Conservation (phyloP, 805 yeast genomes). For the Candida qinlingensis region DNA sequence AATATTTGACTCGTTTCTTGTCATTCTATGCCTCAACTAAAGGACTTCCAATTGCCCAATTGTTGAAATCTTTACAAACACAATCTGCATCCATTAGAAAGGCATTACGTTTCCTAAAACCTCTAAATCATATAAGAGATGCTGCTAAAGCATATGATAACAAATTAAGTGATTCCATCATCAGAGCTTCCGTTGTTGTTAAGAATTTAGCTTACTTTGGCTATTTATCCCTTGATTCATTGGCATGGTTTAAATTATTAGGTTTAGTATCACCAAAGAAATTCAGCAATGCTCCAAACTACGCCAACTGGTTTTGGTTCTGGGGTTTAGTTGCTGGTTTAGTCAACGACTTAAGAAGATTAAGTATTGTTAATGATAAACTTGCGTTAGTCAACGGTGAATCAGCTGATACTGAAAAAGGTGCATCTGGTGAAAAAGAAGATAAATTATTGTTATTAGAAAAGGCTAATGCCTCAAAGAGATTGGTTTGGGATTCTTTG, state of each 20-base stretch:
- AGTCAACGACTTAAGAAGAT: constrained; percentile 49
- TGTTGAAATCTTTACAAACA: constrained; percentile 51
- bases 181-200: constrained; percentile 45
- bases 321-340: constrained; percentile 61
- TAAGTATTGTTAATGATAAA: constrained; percentile 2
- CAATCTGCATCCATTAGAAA: constrained; percentile 73
- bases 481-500: constrained; percentile 68
- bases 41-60: constrained; percentile 46
- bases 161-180: constrained; percentile 57
- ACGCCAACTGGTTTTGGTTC: constrained; percentile 74
- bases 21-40: constrained; percentile 53
- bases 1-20: constrained; percentile 73
- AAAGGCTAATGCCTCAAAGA: constrained; percentile 47
- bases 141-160: constrained; percentile 64
- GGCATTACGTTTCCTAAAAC: constrained; percentile 79
- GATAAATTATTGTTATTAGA: constrained; percentile 37
- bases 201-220: constrained; percentile 59
- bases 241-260: constrained; percentile 51
- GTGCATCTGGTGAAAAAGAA: constrained; percentile 30
- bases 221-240: constrained; percentile 58
- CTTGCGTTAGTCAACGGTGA: not conserved
- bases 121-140: constrained; percentile 64
- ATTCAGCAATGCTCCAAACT: constrained; percentile 45
- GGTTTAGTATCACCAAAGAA: constrained; percentile 47
- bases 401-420: not conserved